Evolutionary conservation across 2,329 filamentous ascomycete species (phyloP).

Genomic region (Xylaria digitata): DNA sequence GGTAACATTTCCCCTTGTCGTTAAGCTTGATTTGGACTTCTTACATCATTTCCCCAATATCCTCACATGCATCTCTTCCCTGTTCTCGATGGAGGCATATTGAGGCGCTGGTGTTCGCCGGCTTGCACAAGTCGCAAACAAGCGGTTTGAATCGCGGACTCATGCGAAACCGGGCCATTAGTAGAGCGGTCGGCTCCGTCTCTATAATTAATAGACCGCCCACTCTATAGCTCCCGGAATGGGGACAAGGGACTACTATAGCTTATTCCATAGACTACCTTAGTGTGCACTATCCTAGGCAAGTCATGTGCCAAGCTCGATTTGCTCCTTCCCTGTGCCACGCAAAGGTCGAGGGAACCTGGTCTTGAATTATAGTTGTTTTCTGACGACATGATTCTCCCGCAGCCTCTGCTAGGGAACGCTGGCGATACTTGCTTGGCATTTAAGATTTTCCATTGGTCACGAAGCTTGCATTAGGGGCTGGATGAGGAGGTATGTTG

Average conservation of each 20-base stretch:
- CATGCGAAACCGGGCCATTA: slow-evolving; percentile 9
- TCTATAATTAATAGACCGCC: slow-evolving; percentile 19
- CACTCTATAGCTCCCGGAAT: slow-evolving; percentile 32
- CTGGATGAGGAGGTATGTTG: background rate
- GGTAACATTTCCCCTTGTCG: slow-evolving; percentile 1
- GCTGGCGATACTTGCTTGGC: slow-evolving; percentile 1
- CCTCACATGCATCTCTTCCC: background rate
- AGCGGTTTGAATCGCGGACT: slow-evolving; percentile 15
- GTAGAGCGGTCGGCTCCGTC: slow-evolving; percentile 28
- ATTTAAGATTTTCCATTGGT: slow-evolving; percentile 1
- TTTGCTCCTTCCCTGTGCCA: slow-evolving; percentile 6
- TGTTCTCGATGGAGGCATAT: background rate
- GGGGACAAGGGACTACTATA: slow-evolving; percentile 24
- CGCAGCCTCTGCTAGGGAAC: slow-evolving; percentile 1
- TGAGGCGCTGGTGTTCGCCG: background rate
- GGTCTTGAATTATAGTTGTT: slow-evolving; percentile 14
- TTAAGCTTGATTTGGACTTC: background rate
- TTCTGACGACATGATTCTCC: slow-evolving; percentile 23
- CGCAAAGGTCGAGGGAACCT: slow-evolving; percentile 5
- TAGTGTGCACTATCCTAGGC: slow-evolving; percentile 12
- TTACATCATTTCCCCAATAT: background rate
- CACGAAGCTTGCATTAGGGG: slow-evolving; percentile 11
- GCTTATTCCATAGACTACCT: slow-evolving; percentile 12
- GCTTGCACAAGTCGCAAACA: slow-evolving; percentile 12
- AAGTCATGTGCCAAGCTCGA: slow-evolving; percentile 18